Base-by-base conservation (phyloP, 331 rosid genomes). In the Telfairia occidentalis region DNA sequence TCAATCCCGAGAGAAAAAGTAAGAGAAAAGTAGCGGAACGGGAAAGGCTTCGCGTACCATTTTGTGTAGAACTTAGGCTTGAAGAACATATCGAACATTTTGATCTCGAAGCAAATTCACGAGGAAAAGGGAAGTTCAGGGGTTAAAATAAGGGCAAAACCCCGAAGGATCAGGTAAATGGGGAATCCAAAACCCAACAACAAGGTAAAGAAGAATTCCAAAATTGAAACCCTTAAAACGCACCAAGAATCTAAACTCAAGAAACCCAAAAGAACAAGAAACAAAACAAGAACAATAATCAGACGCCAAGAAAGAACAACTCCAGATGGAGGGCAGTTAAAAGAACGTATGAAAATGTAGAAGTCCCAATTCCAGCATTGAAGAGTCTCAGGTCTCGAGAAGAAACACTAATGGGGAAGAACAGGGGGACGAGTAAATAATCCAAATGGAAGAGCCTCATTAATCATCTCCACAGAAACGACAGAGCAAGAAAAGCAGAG, bases 11-110 rank as follows among this genome's bases (percentile, higher is more conserved):
- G 9, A 7, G 5, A 71, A 37, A 45, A 38, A 1, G 7, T 1
- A 1, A 54, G 54, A 23, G 19, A 78, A 49, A 18, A 0, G 49
- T 65, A 70, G 57, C 72, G 5, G 15, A 43, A 23, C n/a, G n/a
- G n/a, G n/a, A n/a, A n/a, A n/a, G n/a, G n/a, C 13, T 59, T 35
- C 12, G 18, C 32, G 37, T 71, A 89, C 97, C 99, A 85, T 84
- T 89, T 95, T 5, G 81, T 42, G 78, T 80, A 71, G 74, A 83
- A 84, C 64, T 84, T 95, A 0, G 92, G 88, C 83, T 83, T 95
- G 54, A 78, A 71, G 7, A 92, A 77, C 24, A 69, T 54, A 21
- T 83, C 85, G 38, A 95, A 82, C 99, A 95, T 95, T 70, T 81
- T 88, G 49, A 53, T n/a, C 29, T 16, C 52, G 4, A 53, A 35